Percentiles rank a stretch among this genome's conserved stretches.
Conservation (phyloP, 2,329 filamentous ascomycete genomes). For the Simplicillium aogashimaense region DNA sequence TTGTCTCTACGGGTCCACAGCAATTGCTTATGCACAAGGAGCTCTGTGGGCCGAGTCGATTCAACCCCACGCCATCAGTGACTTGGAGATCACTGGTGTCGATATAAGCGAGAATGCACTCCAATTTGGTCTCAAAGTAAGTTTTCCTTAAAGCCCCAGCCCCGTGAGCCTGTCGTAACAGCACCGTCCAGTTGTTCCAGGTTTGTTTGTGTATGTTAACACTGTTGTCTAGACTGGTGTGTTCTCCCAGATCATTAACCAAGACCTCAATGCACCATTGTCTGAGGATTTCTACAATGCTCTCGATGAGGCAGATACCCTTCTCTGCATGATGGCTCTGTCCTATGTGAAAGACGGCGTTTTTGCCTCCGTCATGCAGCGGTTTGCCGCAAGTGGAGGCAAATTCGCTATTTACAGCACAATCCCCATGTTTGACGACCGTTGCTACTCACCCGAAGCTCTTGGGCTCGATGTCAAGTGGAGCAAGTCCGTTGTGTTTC, state of each 20-base stretch:
- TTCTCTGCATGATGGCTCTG: slow-evolving; percentile 2
- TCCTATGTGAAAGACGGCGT: slow-evolving; percentile 2
- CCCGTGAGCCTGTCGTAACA: too few relatives aligned
- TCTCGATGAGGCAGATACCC: slow-evolving; percentile 1
- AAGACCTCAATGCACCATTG: slow-evolving; percentile 1
- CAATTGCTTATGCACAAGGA: slow-evolving; percentile 1
- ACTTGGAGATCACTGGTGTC: slow-evolving; percentile 1
- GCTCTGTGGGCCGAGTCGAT: slow-evolving; percentile 1
- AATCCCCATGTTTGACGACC: slow-evolving; percentile 2
- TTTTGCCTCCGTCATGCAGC: background rate
- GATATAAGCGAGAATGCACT: slow-evolving; percentile 2
- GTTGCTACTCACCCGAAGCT: slow-evolving; percentile 1
- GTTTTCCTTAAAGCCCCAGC: too few relatives aligned
- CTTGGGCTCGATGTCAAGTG: slow-evolving; percentile 1
- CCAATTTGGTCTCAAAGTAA: slow-evolving; percentile 1
- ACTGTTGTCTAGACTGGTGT: background rate
- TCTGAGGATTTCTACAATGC: slow-evolving; percentile 1
- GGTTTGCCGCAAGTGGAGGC: slow-evolving; percentile 1
- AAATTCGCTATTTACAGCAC: slow-evolving; percentile 1
- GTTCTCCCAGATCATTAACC: slow-evolving; percentile 1
- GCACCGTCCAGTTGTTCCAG: too few relatives aligned
- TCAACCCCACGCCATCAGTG: background rate
- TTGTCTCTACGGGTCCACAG: slow-evolving; percentile 1
- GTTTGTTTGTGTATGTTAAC: background rate
- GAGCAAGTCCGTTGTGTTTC: background rate